phyloP scores from a whole-genome alignment of 495 filamentous ascomycete genomes.

The Apiosordaria backusii region DNA sequence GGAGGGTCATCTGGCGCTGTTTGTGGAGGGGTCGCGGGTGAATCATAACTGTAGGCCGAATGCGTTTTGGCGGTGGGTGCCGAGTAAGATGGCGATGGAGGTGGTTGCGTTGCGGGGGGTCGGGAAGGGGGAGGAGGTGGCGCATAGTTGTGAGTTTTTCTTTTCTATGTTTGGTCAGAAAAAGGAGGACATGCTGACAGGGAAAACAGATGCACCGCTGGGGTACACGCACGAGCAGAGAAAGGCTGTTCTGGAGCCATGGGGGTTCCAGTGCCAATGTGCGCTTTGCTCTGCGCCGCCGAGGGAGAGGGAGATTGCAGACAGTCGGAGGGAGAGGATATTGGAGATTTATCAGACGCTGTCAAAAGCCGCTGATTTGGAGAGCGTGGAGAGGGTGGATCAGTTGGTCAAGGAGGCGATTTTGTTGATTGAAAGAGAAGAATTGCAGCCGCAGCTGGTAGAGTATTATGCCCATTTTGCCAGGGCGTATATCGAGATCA shows the following conservation, averaged over 20 bases:
- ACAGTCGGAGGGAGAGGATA: constrained; percentile 26
- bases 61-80: constrained; percentile 31
- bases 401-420: constrained; percentile 26
- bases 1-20: constrained; percentile 30
- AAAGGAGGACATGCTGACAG: not conserved
- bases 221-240: constrained; percentile 32
- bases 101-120: constrained; percentile 35
- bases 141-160: constrained; percentile 33
- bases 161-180: not conserved
- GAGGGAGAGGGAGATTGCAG: constrained; percentile 19
- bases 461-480: constrained; percentile 32
- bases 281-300: constrained; percentile 27
- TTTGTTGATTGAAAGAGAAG: constrained; percentile 28
- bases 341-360: constrained; percentile 30
- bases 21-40: constrained; percentile 31
- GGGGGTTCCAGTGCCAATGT: constrained; percentile 36
- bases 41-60: constrained; percentile 38
- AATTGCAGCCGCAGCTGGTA: constrained; percentile 33
- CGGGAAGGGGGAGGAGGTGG: constrained; percentile 33
- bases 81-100: constrained; percentile 28
- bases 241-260: constrained; percentile 23
- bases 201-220: constrained; percentile 30
- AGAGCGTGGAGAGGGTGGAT: constrained; percentile 15
- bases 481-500: constrained; percentile 30
- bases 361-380: constrained; percentile 3